phyloP scores from a whole-genome alignment of 495 filamentous ascomycete genomes.

The Penicillium paxilli region DNA sequence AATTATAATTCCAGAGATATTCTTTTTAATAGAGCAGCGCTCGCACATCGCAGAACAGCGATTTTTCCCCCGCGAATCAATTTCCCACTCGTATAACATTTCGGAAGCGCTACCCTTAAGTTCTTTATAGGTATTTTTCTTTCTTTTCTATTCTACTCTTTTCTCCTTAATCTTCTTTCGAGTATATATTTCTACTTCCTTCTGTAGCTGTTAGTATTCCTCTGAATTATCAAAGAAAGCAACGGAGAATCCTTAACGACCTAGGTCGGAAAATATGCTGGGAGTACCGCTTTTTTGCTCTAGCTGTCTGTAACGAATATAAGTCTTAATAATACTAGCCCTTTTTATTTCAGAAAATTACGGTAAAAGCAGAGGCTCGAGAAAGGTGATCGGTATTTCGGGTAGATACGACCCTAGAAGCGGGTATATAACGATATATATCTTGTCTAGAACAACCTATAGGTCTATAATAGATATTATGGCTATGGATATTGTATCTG shows the following conservation, averaged over 20 bases:
- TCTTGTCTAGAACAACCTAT: constrained; percentile 58
- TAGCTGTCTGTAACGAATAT: constrained; percentile 35
- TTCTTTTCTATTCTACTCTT: constrained; percentile 33
- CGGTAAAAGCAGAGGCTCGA: constrained; percentile 51
- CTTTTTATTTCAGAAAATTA: constrained; percentile 47
- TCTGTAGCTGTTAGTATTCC: constrained; percentile 34
- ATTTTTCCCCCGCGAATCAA: background rate
- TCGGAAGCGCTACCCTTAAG: constrained; percentile 19
- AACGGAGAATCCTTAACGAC: constrained; percentile 44
- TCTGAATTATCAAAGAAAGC: constrained; percentile 48
- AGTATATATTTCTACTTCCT: constrained; percentile 38
- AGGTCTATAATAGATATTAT: constrained; percentile 57
- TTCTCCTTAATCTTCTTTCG: constrained; percentile 32
- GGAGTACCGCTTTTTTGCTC: constrained; percentile 7
- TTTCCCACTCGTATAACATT: too few relatives aligned
- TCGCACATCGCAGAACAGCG: constrained; percentile 24
- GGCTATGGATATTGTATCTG: constrained; percentile 56
- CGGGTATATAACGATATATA: constrained; percentile 36
- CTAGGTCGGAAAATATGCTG: constrained; percentile 34
- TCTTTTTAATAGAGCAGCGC: constrained; percentile 25
- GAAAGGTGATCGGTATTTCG: constrained; percentile 37
- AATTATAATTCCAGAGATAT: constrained; percentile 43
- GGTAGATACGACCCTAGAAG: constrained; percentile 52
- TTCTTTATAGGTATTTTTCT: constrained; percentile 26
- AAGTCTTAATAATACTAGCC: constrained; percentile 44